A percentile compares a stretch with the other conserved stretches of the same genome.
Conservation (phyloP, 495 filamentous ascomycete genomes). For the Penicillium arizonense region DNA sequence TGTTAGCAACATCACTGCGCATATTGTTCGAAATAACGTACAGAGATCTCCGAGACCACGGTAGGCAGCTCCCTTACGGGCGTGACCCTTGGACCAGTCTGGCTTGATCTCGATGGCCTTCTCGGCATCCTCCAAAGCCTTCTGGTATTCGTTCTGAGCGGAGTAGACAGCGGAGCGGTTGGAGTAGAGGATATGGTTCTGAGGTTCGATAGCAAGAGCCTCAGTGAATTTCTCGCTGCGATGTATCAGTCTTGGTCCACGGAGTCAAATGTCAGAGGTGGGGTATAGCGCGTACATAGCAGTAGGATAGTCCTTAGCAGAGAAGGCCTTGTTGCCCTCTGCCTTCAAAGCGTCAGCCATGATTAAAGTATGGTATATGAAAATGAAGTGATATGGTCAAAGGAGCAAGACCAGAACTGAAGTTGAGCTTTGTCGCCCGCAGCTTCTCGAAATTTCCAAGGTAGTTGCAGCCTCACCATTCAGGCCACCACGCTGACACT, state of each 20-base stretch:
- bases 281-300: conserved; percentile 71
- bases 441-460: conserved; percentile 54
- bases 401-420: conserved; percentile 3
- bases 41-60: conserved; percentile 83
- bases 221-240: conserved; percentile 86
- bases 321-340: conserved; percentile 96
- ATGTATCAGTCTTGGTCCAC: conserved; percentile 13
- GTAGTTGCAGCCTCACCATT: conserved; percentile 21
- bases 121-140: conserved; percentile 83
- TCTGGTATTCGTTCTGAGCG: conserved; percentile 81
- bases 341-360: conserved; percentile 77
- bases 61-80: conserved; percentile 84
- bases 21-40: conserved; percentile 31
- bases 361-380: conserved; percentile 8
- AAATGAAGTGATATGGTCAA: conserved; percentile 8
- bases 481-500: conserved; percentile 23
- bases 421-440: conserved; percentile 22
- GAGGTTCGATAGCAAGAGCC: conserved; percentile 84
- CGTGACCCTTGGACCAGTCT: conserved; percentile 96
- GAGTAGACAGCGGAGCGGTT: conserved; percentile 96
- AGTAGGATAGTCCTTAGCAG: conserved; percentile 92
- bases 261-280: conserved; percentile 22
- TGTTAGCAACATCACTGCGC: neutral
- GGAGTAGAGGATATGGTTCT: conserved; percentile 95
- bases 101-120: conserved; percentile 93